These are phyloP conservation scores for Onygena corvina DNA, from an alignment of 2,329 filamentous ascomycete genomes.

Conservation along the genomic window DNA sequence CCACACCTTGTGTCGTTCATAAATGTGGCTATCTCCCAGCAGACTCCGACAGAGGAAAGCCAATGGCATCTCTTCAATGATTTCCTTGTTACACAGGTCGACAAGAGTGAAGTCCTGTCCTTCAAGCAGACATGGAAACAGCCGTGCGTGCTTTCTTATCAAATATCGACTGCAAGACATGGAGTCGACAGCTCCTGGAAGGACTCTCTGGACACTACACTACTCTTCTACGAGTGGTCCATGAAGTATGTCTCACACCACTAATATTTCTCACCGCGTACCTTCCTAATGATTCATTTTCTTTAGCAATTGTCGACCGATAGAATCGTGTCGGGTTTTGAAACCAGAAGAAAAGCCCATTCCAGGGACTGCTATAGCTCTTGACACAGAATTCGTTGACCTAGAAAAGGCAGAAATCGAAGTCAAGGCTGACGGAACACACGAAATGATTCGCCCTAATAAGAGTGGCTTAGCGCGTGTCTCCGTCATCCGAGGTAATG, in stretches of 20 bases:
- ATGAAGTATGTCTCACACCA: conserved; percentile 30
- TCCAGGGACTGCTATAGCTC: conserved; percentile 64
- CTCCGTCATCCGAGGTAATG: conserved; percentile 71
- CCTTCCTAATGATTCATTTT: conserved; percentile 6
- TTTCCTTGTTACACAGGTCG: conserved; percentile 74
- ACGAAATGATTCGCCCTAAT: conserved; percentile 81
- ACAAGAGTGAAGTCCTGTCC: conserved; percentile 68
- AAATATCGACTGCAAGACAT: conserved; percentile 69
- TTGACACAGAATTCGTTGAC: conserved; percentile 94
- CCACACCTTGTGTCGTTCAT: conserved; percentile 84
- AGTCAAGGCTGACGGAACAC: conserved; percentile 85
- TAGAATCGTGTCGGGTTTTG: conserved; percentile 31
- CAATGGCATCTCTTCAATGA: conserved; percentile 98
- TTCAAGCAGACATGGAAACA: conserved; percentile 91
- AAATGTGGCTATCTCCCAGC: conserved; percentile 51
- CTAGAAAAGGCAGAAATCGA: conserved; percentile 89
- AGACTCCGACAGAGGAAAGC: conserved; percentile 44
- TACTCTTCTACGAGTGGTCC: conserved; percentile 65
- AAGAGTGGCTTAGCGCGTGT: conserved; percentile 87
- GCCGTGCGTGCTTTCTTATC: conserved; percentile 76
- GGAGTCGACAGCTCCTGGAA: conserved; percentile 80
- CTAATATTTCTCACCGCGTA: not conserved
- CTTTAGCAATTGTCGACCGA: conserved; percentile 25
- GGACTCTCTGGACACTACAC: conserved; percentile 64
- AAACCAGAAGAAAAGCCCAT: conserved; percentile 52